Base-by-base conservation (phyloP, 768 basidiomycete species). In the Pholiota molesta region DNA sequence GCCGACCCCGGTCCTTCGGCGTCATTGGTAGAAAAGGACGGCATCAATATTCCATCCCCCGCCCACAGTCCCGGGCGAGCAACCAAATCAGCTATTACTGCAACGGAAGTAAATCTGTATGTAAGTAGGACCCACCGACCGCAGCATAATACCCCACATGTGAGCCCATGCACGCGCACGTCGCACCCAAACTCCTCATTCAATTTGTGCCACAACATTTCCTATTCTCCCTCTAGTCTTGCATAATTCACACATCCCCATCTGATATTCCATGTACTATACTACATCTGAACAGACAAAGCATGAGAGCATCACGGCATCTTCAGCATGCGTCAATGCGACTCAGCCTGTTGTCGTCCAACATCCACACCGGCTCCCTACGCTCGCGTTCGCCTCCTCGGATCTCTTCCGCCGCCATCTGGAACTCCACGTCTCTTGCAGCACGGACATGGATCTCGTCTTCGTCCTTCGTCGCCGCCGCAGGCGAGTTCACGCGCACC, bases 381-480 rank as follows among this genome's bases (percentile, higher is more conserved):
- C 3, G 31, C n/a, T 16, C 26, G 17, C 14, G 14, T 9, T 31
- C 21, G 28, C 47, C 57, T 31, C 55, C 21, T 28, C 55, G 55
- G 55, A 40, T 39, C 31, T 60, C 28, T 39, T 64, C 62, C 19
- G 51, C 58, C 47, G 35, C 42, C 54, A 60, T 37, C 44, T 55
- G 40, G 14, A 64, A 16, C 37, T 60, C 33, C 6, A 64, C 49
- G n/a, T 57, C 26, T 33, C 51, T 59, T 19, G 31, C 52, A 14
- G 59, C 54, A 33, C 39, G 39, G 9, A 64, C 33, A 53, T 60
- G 59, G 16, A 64, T 44, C 23, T 64, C 62, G 53, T 64, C 62
- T 49, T 64, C 62, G 21, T 64, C 62, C 57, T 33, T 31, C 16
- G 21, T 23, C 39, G 40, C 58, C 16, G 37, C 62, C 2, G 28